Percentiles rank a stretch among this genome's conserved stretches.
Evolutionary conservation across 148 eudicot genomes (phyloP).

Genomic region (Fagopyrum esculentum): DNA sequence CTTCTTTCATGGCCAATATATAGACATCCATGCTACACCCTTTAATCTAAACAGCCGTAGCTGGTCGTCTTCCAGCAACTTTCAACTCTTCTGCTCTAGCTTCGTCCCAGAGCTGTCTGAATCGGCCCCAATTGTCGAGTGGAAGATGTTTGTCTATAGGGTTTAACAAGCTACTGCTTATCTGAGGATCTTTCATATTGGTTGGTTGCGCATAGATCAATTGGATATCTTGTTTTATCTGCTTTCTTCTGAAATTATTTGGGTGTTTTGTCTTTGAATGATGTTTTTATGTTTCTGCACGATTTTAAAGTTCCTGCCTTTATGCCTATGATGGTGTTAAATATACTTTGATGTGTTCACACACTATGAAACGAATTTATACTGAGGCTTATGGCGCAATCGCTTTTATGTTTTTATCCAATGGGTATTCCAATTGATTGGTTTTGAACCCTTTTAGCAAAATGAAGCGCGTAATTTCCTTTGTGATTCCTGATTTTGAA

Average conservation of each 20-base stretch:
- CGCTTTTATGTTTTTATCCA: background rate
- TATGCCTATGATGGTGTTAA: conserved; percentile 26
- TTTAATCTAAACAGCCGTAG: background rate
- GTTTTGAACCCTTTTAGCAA: background rate
- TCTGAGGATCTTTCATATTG: too few relatives aligned
- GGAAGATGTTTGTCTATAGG: background rate
- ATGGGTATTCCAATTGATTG: background rate
- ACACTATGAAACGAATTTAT: conserved; percentile 22
- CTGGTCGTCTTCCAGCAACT: too few relatives aligned
- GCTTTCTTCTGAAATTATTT: background rate
- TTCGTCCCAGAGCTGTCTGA: background rate
- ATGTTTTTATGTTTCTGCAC: background rate
- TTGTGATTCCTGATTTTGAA: background rate
- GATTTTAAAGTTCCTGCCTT: background rate
- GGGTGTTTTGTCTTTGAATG: background rate
- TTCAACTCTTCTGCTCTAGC: background rate
- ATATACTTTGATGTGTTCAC: conserved; percentile 31
- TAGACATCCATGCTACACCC: background rate
- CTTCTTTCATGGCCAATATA: background rate
- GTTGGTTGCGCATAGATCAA: background rate
- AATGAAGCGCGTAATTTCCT: too few relatives aligned
- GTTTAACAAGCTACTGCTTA: background rate
- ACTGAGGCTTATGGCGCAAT: conserved; percentile 18
- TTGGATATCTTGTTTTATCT: background rate
- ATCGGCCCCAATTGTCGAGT: background rate